These are phyloP conservation scores for Lipomyces sp. DNA, from an alignment of 805 yeast genomes.

Conservation along the genomic window DNA sequence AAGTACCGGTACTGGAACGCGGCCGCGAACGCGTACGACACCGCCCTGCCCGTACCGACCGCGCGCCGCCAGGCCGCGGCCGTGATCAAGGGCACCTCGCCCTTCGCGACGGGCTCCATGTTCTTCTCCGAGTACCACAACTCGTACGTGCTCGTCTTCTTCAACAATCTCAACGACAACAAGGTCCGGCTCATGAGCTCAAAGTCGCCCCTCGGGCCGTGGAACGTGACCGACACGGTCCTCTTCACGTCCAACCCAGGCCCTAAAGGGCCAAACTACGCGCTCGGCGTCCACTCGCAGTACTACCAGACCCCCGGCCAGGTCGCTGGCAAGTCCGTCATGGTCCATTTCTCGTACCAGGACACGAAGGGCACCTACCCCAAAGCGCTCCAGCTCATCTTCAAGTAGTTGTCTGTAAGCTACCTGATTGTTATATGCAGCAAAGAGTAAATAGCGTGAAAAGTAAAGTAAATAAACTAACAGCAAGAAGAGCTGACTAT, in stretches of 20 bases:
- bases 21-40: background rate
- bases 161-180: constrained; percentile 13
- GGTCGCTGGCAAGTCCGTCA: constrained; percentile 3
- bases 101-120: constrained; percentile 14
- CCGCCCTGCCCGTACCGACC: constrained; percentile 7
- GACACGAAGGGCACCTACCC: constrained; percentile 5
- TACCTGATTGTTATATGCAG: too few species aligned
- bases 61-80: constrained; percentile 10
- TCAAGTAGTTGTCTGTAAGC: too few species aligned
- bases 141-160: constrained; percentile 5
- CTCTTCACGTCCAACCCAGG: constrained; percentile 4
- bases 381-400: too few species aligned
- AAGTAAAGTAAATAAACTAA: too few species aligned
- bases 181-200: constrained; percentile 1
- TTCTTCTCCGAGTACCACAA: constrained; percentile 15
- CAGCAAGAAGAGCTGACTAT: too few species aligned
- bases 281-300: constrained; percentile 4
- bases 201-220: constrained; percentile 11
- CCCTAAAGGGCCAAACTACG: constrained; percentile 11
- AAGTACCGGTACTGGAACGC: constrained; percentile 8
- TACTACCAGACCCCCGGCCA: constrained; percentile 5
- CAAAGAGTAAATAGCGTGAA: too few species aligned
- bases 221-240: constrained; percentile 2
- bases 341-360: constrained; percentile 14
- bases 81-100: constrained; percentile 5